phyloP scores from a whole-genome alignment of 805 yeast genomes.

The Suhomyces kilbournensis region DNA sequence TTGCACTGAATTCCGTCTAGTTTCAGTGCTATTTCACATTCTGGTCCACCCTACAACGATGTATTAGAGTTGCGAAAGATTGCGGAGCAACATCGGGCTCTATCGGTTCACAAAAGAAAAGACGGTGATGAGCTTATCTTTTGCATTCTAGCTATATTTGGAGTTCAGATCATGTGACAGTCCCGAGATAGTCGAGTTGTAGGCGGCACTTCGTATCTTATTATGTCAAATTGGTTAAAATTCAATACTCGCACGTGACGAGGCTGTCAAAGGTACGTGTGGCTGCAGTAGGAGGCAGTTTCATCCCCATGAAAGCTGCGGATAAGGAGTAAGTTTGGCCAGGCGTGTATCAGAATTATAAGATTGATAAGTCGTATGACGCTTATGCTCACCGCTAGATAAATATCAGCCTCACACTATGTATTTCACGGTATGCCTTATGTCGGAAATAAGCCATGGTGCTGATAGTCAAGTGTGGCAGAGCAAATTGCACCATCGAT shows the following conservation, averaged over 20 bases:
- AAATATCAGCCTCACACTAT: neutral
- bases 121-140: neutral
- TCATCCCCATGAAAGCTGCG: neutral
- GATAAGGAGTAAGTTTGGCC: neutral
- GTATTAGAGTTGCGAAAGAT: neutral
- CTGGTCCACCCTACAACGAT: neutral
- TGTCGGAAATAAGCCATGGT: neutral
- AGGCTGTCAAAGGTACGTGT: neutral
- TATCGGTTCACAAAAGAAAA: neutral
- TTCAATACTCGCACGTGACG: neutral
- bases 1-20: neutral
- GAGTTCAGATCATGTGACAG: neutral
- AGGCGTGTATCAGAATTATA: neutral
- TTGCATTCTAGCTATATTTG: neutral
- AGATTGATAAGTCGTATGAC: neutral
- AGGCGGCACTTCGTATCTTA: neutral
- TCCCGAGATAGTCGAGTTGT: neutral
- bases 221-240: neutral
- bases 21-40: neutral
- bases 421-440: neutral
- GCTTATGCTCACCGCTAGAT: neutral
- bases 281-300: neutral
- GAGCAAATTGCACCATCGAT: neutral
- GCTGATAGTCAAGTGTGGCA: neutral
- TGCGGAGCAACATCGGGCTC: neutral